A percentile compares a stretch with the other conserved stretches of the same genome.
Evolutionary conservation across 108 stramenopile genomes (phyloP).

Genomic region (Skeletonema marinoi): DNA sequence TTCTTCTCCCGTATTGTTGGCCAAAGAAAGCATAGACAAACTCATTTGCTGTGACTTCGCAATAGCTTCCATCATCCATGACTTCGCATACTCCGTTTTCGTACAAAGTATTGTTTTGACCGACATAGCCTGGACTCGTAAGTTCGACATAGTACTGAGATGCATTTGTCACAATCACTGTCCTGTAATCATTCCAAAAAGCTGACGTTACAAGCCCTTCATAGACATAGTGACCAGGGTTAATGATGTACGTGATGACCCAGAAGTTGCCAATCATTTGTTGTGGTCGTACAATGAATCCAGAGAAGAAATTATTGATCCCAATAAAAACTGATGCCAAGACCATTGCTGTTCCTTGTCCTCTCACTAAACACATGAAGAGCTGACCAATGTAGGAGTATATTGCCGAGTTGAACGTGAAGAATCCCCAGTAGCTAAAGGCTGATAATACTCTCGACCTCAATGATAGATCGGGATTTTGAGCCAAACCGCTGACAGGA

Average conservation of each 20-base stretch:
- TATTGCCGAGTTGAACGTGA: conserved; percentile 47
- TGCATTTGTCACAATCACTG: conserved; percentile 42
- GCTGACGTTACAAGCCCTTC: conserved; percentile 68
- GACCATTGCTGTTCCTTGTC: conserved; percentile 34
- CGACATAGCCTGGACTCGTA: conserved; percentile 9
- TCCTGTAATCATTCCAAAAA: conserved; percentile 48
- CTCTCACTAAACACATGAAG: conserved; percentile 56
- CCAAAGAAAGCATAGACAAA: conserved; percentile 74
- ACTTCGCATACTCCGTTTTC: conserved; percentile 5
- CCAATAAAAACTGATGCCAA: conserved; percentile 39
- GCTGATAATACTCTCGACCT: not conserved
- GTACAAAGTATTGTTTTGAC: not conserved
- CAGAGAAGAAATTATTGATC: conserved; percentile 49
- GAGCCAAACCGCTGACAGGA: conserved; percentile 24
- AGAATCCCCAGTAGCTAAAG: conserved; percentile 45
- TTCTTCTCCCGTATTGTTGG: conserved; percentile 42
- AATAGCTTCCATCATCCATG: conserved; percentile 20
- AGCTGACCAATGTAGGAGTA: conserved; percentile 51
- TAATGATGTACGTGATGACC: conserved; percentile 60
- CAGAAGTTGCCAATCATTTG: conserved; percentile 45
- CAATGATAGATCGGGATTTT: not conserved
- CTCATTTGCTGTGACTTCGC: conserved; percentile 42
- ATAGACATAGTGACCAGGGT: conserved; percentile 79
- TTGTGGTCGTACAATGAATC: conserved; percentile 48
- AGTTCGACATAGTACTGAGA: conserved; percentile 60